Base-by-base conservation (phyloP, 306 rosid genomes). In the Vigna reflexopilosa region DNA sequence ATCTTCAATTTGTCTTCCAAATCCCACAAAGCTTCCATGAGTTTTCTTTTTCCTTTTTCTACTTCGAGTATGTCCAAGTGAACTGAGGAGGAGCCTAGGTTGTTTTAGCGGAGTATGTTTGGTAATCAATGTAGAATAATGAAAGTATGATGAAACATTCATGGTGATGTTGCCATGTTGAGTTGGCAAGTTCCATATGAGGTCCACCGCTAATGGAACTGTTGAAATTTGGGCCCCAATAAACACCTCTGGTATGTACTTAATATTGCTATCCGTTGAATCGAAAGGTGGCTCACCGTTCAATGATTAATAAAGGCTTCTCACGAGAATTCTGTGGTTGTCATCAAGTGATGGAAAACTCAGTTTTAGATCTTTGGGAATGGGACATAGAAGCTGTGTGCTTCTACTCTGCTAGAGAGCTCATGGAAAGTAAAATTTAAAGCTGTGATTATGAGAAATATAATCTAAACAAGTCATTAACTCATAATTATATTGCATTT, bases 11-110 rank as follows among this genome's bases (percentile, higher is more conserved):
- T 79, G 66, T 82, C 86, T 79, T 74, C 84, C 1, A 82, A 57
- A 67, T 85, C 69, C 84, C 84, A 82, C 67, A 85, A 70, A 17
- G 80, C 73, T 75, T 79, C 88, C 86, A 85, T 85, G 58, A 63
- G 75, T 69, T 51, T 14, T 12, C 13, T 42, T 70, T 28, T 22
- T n/a, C 5, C 51, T 51, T 70, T 30, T 63, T 20, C 76, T 78
- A 67, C 9, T 40, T 26, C 9, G 57, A 20, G 80, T 36, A 74
- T 36, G 26, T 15, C 52, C 3, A 44, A 72, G 65, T 56, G 80
- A 70, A 38, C 22, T 61, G 22, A 16, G 4, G 48, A 51, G 55
- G 57, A 62, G 70, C 5, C 13, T 76, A 7, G 54, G 51, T 42
- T 69, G 70, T 65, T 58, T 13, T 49, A 44, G 24, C 40, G 34